These are phyloP conservation scores for Aphanomyces cochlioides DNA, from an alignment of 352 stramenopile species.

Conservation along the genomic window DNA sequence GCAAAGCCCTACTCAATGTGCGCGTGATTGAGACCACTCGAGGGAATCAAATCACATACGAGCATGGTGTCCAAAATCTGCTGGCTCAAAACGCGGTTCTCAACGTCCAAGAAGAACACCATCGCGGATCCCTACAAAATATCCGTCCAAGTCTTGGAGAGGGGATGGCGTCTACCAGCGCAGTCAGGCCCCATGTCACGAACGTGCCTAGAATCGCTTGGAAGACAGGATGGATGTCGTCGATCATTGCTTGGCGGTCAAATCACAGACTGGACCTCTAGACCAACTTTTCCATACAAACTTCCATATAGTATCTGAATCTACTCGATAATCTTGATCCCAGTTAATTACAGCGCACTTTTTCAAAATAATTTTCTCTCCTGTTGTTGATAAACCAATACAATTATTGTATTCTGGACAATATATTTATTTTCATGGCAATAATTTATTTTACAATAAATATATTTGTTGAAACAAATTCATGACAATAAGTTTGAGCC, in stretches of 20 bases:
- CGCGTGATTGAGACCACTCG: not conserved
- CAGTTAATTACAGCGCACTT: no score
- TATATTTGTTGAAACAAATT: no score
- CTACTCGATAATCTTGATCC: no score
- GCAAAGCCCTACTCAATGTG: conserved; percentile 63
- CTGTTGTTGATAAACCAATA: not conserved
- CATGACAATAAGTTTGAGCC: no score
- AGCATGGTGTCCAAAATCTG: conserved; percentile 84
- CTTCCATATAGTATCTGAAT: no score
- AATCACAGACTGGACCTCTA: no score
- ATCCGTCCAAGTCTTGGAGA: not conserved
- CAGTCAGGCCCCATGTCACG: conserved; percentile 81
- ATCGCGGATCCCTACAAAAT: conserved; percentile 54
- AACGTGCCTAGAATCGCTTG: conserved; percentile 80
- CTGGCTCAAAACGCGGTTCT: conserved; percentile 64
- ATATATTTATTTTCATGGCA: not conserved
- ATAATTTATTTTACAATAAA: no score
- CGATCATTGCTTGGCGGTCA: conserved; percentile 48
- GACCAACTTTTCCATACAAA: no score
- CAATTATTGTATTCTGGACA: not conserved
- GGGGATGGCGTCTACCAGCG: conserved; percentile 41
- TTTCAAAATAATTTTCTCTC: no score
- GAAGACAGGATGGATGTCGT: conserved; percentile 62
- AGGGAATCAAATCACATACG: conserved; percentile 30
- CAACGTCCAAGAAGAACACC: conserved; percentile 80